Percentiles rank a stretch among this genome's conserved stretches.
These are phyloP conservation scores for Euphorbia pulcherrima DNA, from an alignment of 345 rosid genomes.

Conservation along the genomic window DNA sequence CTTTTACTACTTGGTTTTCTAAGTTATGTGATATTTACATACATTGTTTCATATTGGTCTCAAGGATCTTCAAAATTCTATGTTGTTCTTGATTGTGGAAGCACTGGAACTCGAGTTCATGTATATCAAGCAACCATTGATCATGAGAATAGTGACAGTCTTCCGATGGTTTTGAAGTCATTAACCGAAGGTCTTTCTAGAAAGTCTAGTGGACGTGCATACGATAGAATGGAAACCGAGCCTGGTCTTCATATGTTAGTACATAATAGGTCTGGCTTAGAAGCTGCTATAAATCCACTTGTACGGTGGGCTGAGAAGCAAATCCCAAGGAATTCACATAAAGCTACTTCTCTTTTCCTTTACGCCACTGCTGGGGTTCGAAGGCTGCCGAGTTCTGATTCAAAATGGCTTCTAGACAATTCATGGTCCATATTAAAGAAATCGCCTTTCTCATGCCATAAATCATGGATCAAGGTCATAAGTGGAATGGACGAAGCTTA, in stretches of 20 bases:
- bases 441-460: slow-evolving; percentile 67
- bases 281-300: slow-evolving; percentile 75
- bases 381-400: slow-evolving; percentile 69
- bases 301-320: slow-evolving; percentile 86
- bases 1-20: slow-evolving; percentile 52
- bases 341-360: slow-evolving; percentile 77
- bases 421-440: slow-evolving; percentile 75
- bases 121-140: slow-evolving; percentile 70
- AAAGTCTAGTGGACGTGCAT: slow-evolving; percentile 82
- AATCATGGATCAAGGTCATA: slow-evolving; percentile 79
- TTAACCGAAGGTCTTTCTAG: slow-evolving; percentile 65
- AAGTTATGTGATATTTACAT: slow-evolving; percentile 50
- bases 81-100: slow-evolving; percentile 97
- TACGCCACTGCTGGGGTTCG: slow-evolving; percentile 97
- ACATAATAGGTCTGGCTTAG: slow-evolving; percentile 68
- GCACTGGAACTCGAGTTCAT: slow-evolving; percentile 93
- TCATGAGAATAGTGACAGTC: slow-evolving; percentile 52
- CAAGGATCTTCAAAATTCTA: slow-evolving; percentile 69
- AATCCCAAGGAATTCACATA: slow-evolving; percentile 75
- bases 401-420: slow-evolving; percentile 85
- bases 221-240: slow-evolving; percentile 96
- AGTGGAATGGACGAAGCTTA: slow-evolving; percentile 95
- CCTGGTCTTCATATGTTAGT: slow-evolving; percentile 90
- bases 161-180: slow-evolving; percentile 65
- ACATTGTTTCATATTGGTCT: slow-evolving; percentile 68